Percentiles rank a stretch among this genome's conserved stretches.
These are phyloP conservation scores for Elaeis oleifera DNA, from an alignment of 202 grass and related monocot genomes.

Conservation along the genomic window DNA sequence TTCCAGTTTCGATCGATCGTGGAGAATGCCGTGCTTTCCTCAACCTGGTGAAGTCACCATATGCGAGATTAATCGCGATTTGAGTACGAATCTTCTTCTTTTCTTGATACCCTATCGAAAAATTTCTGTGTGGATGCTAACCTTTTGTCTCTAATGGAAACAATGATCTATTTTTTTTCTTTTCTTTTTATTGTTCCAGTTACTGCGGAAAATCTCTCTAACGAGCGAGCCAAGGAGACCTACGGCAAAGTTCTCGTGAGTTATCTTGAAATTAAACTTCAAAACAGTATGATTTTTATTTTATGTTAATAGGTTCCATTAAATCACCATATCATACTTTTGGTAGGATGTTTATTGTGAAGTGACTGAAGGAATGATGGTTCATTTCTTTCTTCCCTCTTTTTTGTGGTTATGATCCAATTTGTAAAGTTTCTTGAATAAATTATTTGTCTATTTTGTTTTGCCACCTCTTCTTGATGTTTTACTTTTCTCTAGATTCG, in stretches of 20 bases:
- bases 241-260: constrained; percentile 76
- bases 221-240: constrained; percentile 59
- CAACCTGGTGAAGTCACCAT: constrained; percentile 66
- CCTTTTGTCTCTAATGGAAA: background rate
- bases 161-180: background rate
- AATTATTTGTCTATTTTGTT: too few relatives aligned
- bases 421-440: too few relatives aligned
- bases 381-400: too few relatives aligned
- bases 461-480: too few relatives aligned
- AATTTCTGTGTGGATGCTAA: background rate
- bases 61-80: constrained; percentile 92
- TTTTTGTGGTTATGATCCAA: too few relatives aligned
- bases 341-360: too few relatives aligned
- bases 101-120: background rate
- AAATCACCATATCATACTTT: too few relatives aligned
- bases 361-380: too few relatives aligned
- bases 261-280: background rate
- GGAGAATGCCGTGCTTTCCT: constrained; percentile 60
- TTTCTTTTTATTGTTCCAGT: constrained; percentile 25
- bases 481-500: too few relatives aligned
- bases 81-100: constrained; percentile 27
- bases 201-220: constrained; percentile 48
- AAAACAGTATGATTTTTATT: background rate
- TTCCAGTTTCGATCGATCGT: too few relatives aligned
- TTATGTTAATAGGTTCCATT: background rate